Evolutionary conservation across 257 asterid genomes (phyloP), one percentile per base, ranked within the genome.

Genomic region (Przewalskia tangutica): DNA sequence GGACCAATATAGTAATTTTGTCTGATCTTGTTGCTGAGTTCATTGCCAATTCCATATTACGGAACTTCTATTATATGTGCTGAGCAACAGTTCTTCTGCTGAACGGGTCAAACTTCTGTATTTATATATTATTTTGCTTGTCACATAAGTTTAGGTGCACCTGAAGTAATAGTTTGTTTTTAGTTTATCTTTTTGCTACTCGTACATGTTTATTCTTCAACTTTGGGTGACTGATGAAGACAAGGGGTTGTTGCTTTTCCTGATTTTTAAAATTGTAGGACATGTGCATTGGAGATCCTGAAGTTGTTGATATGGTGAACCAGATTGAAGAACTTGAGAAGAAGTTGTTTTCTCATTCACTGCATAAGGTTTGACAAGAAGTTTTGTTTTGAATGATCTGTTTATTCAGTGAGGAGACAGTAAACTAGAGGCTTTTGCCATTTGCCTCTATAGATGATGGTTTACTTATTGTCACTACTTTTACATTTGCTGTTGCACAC

Each of bases 291-390:
- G 92, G 92, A 56, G 97, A 92, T 76, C 92, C 92, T 48, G 97
- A 92, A 80, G 73, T 92, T 88, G 95, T 91, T 56, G 95, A 90
- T 83, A 86, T 93, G 86, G 88, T 90, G 50, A 87, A 85, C 83
- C 91, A 92, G 86, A 89, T 92, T 8, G 96, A 92, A 91, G 95
- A 93, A 83, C 94, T 95, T 80, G 98, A 95, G 86, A 91, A 89
- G 77, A 90, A 90, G 84, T 81, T 95, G 85, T 79, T 89, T 85
- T 88, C 94, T 82, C 98, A 93, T 81, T 93, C 98, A 32, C 65
- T 91, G 78, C 92, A 92, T 86, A 91, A 95, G 98, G 98, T 95
- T 70, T n/a, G 34, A 48, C 38, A 12, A 75, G 38, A 50, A 56
- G 18, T 56, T 56, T 56, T 10, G 11, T 17, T 16, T n/a, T 56